Evolutionary conservation across 2,329 filamentous ascomycete genomes (phyloP).

Genomic region (Verruconis gallopava): DNA sequence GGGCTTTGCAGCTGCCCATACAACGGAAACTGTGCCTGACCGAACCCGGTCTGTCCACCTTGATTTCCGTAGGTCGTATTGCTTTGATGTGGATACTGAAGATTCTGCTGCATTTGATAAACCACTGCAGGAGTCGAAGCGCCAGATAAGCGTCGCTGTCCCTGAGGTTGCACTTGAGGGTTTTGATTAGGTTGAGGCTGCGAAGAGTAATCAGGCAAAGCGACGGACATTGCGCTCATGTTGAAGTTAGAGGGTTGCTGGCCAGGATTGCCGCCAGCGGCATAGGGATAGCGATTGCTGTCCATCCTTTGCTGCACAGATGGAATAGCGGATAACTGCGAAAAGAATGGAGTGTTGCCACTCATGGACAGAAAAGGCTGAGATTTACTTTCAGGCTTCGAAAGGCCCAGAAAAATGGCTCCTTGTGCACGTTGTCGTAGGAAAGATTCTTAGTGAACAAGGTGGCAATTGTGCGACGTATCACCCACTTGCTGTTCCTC

Average conservation of each 20-base stretch:
- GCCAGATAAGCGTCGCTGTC: constrained; percentile 23
- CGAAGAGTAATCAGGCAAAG: constrained; percentile 23
- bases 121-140: constrained; percentile 27
- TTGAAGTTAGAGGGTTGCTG: constrained; percentile 19
- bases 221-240: constrained; percentile 23
- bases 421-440: constrained; percentile 19
- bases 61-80: constrained; percentile 13
- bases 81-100: constrained; percentile 19
- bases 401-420: constrained; percentile 15
- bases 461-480: constrained; percentile 20
- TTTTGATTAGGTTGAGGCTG: constrained; percentile 11
- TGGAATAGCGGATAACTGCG: constrained; percentile 22
- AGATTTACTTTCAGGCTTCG: constrained; percentile 1
- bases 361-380: constrained; percentile 13
- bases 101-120: constrained; percentile 27
- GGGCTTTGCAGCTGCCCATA: constrained; percentile 14
- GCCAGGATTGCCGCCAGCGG: not conserved
- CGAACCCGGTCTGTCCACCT: constrained; percentile 12
- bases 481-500: constrained; percentile 28
- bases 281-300: not conserved
- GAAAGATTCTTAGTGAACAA: constrained; percentile 6
- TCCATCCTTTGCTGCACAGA: constrained; percentile 7
- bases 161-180: constrained; percentile 13
- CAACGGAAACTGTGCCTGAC: constrained; percentile 17
- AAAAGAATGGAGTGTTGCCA: constrained; percentile 23